Evolutionary conservation across 495 filamentous ascomycete genomes (phyloP).

Genomic region (Penicillium cinerascens): DNA sequence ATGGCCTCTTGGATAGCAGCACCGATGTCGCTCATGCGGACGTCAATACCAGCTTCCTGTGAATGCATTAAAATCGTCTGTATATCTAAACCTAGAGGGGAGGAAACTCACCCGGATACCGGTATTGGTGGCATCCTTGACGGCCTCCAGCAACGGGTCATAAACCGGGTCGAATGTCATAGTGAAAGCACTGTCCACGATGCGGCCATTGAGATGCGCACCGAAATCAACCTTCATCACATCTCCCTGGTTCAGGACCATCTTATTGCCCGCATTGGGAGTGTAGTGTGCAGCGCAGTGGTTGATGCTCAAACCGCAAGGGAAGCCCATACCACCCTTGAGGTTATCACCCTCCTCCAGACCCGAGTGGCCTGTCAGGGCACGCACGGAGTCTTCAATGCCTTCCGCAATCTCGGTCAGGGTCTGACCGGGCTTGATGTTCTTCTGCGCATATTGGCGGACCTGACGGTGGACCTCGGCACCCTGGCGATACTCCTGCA

Average conservation of each 20-base stretch:
- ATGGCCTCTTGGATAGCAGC: constrained; percentile 63
- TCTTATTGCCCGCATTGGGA: constrained; percentile 61
- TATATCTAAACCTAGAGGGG: neutral
- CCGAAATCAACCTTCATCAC: constrained; percentile 70
- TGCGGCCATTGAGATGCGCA: constrained; percentile 61
- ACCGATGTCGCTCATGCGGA: constrained; percentile 57
- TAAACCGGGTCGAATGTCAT: constrained; percentile 59
- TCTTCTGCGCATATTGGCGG: constrained; percentile 54
- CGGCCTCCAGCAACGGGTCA: constrained; percentile 57
- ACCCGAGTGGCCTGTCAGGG: constrained; percentile 54
- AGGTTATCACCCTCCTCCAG: constrained; percentile 56
- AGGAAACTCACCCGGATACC: constrained; percentile 46
- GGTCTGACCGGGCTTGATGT: constrained; percentile 53
- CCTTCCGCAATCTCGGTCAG: constrained; percentile 57
- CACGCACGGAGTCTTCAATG: constrained; percentile 60
- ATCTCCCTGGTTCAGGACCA: constrained; percentile 52
- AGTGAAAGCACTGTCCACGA: constrained; percentile 64
- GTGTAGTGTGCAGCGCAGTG: constrained; percentile 61
- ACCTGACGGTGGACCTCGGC: constrained; percentile 73
- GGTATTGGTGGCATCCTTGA: constrained; percentile 62
- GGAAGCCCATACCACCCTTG: constrained; percentile 60
- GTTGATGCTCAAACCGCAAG: constrained; percentile 58
- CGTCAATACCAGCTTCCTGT: constrained; percentile 59
- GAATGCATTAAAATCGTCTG: constrained; percentile 21
- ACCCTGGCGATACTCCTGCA: constrained; percentile 81